phyloP scores from a whole-genome alignment of 768 basidiomycete species.

The Rhizopogon sp. region DNA sequence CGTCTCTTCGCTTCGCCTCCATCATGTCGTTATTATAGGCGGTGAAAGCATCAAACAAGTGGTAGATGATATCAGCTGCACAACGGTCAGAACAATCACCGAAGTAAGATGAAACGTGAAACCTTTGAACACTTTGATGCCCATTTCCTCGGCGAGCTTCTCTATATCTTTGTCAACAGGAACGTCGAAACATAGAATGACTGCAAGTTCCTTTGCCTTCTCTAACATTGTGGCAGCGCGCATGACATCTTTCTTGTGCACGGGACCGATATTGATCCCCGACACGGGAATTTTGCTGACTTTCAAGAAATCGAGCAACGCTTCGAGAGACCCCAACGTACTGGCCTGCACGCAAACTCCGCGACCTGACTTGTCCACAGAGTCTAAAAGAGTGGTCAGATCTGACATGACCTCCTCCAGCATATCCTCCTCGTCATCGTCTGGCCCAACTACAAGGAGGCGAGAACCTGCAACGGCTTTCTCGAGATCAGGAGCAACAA shows the following conservation, averaged over 20 bases:
- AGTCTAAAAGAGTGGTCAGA: slow-evolving; percentile 80
- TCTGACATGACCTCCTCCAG: slow-evolving; percentile 97
- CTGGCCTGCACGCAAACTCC: slow-evolving; percentile 98
- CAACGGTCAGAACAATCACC: neutral
- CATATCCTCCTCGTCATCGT: slow-evolving; percentile 94
- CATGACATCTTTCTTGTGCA: slow-evolving; percentile 94
- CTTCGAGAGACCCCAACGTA: slow-evolving; percentile 95
- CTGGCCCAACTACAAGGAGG: slow-evolving; percentile 86
- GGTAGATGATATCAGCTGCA: slow-evolving; percentile 96
- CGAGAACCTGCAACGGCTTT: slow-evolving; percentile 98
- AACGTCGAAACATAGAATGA: slow-evolving; percentile 96
- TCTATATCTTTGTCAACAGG: slow-evolving; percentile 91
- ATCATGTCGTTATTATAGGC: slow-evolving; percentile 88
- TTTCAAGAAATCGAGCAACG: slow-evolving; percentile 92
- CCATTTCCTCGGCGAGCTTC: slow-evolving; percentile 87
- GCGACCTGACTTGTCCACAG: slow-evolving; percentile 91
- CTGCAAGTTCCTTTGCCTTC: slow-evolving; percentile 91
- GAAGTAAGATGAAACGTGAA: neutral
- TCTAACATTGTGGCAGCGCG: slow-evolving; percentile 91
- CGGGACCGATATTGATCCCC: slow-evolving; percentile 95
- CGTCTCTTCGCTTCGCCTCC: slow-evolving; percentile 89
- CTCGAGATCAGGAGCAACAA: slow-evolving; percentile 91
- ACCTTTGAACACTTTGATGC: slow-evolving; percentile 94
- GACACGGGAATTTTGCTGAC: slow-evolving; percentile 95
- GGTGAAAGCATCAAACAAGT: slow-evolving; percentile 94